Evolutionary conservation across 2,329 filamentous ascomycete genomes (phyloP), one percentile per base, ranked within the genome.

Genomic region (Xylaria sp.): DNA sequence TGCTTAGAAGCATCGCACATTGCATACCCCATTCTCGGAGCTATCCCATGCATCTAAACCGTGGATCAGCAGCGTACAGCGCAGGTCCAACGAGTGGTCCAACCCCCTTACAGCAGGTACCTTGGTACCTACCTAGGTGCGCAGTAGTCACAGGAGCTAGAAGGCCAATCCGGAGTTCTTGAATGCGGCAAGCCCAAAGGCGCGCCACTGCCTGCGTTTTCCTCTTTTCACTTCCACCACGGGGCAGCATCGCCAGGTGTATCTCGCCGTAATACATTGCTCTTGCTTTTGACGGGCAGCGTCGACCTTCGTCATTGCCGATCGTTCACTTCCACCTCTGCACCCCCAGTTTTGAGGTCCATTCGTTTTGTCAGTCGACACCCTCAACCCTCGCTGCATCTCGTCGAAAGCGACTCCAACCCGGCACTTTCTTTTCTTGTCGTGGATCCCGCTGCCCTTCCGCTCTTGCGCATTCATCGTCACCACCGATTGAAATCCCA

Each of bases 151-250:
- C 37, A 42, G 9, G 8, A 42, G 37, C 37, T 13, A 42, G 37
- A 13, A 42, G 11, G 37, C 4, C 37, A 42, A 46, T 46, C 42
- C 47, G 9, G 23, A 56, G 54, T 56, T 56, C 54, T 39, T 49
- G 30, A 42, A 10, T 35, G 53, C 37, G 53, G 53, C 49, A n/a
- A 23, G 49, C 23, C 23, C 23, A 35, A 23, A 9, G 49, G 4
- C 49, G 23, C 13, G 49, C 23, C 49, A 16, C 42, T n/a, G 49
- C 8, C 51, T 48, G 52, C 35, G 16, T 52, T 50, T 59, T 61
- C 51, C 52, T 39, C 57, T 56, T 56, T 13, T 56, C 44, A 53
- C 44, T 56, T 13, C 54, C 44, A 53, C 44, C 52, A 52, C 54
- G 53, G 18, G 47, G 18, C 47, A 46, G 13, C 55, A 37, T 23